Conservation (phyloP, 2,329 filamentous ascomycete species). For the Conoideocrella luteorostrata region DNA sequence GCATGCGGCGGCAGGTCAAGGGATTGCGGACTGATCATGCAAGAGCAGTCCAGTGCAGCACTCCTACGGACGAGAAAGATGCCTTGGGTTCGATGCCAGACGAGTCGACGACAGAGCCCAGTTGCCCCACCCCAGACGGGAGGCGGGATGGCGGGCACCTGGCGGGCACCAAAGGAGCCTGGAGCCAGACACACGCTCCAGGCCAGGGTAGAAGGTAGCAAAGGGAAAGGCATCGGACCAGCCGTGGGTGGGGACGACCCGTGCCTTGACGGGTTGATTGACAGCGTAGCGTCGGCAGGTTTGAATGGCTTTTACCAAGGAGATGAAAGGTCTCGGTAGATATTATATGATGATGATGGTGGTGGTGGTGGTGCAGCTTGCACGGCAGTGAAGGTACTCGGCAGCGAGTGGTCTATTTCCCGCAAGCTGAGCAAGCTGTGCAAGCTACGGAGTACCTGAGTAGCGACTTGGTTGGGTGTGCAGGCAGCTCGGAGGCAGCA, state of each 20-base stretch:
- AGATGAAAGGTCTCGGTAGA: too few species aligned
- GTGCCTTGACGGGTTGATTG: slow-evolving; percentile 5
- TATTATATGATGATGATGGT: too few species aligned
- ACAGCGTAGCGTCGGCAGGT: slow-evolving; percentile 3
- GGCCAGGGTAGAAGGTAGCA: slow-evolving; percentile 26
- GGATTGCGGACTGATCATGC: too few species aligned
- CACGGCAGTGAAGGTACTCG: too few species aligned
- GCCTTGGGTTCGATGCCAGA: slow-evolving; percentile 9
- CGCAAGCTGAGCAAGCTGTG: too few species aligned
- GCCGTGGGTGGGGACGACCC: slow-evolving; percentile 6
- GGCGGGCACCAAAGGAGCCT: slow-evolving; percentile 14
- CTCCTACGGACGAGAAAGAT: slow-evolving; percentile 3
- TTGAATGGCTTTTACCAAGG: too few species aligned
- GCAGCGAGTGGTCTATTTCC: too few species aligned
- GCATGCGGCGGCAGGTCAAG: background rate
- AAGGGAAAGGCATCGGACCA: slow-evolving; percentile 17
- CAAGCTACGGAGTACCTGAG: too few species aligned
- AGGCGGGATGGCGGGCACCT: too few species aligned
- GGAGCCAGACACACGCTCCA: slow-evolving; percentile 21
- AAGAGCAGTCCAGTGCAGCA: background rate
- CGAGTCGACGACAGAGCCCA: background rate
- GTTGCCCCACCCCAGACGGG: slow-evolving; percentile 12
- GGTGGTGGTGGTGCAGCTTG: too few species aligned
- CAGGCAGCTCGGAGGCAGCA: too few species aligned
- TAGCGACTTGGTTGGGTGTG: too few species aligned